phyloP scores from a whole-genome alignment of 2,329 filamentous ascomycete genomes.

The Penicillium hesseltinei region DNA sequence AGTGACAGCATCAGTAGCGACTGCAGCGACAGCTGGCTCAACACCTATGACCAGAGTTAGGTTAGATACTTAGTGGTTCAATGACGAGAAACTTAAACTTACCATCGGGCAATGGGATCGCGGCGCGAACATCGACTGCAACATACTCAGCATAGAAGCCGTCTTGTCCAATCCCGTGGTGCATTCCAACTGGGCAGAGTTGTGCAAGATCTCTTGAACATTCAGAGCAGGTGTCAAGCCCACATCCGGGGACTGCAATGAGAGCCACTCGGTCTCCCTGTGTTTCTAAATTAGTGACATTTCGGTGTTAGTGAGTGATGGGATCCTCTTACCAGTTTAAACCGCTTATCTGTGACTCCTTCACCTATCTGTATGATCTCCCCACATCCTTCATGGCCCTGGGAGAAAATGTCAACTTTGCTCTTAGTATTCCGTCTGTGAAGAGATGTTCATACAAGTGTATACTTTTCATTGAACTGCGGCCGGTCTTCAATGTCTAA shows the following conservation, averaged over 20 bases:
- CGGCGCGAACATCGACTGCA: too few species aligned
- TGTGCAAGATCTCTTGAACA: slow-evolving; percentile 39
- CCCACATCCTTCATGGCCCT: slow-evolving; percentile 1
- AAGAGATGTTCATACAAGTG: neutral
- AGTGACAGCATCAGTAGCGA: too few species aligned
- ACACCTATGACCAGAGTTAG: too few species aligned
- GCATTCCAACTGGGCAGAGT: too few species aligned
- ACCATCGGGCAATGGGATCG: too few species aligned
- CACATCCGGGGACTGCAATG: slow-evolving; percentile 22
- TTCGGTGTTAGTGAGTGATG: too few species aligned
- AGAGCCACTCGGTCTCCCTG: neutral
- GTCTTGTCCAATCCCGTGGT: too few species aligned
- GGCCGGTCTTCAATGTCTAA: neutral
- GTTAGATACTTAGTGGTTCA: too few species aligned
- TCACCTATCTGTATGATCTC: neutral
- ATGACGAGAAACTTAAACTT: too few species aligned
- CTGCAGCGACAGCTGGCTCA: too few species aligned
- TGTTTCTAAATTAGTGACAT: neutral
- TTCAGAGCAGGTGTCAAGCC: slow-evolving; percentile 33
- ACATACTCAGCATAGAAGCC: too few species aligned
- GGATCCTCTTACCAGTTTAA: neutral
- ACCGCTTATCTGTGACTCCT: neutral
- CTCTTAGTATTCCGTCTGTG: neutral
- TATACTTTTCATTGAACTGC: neutral
- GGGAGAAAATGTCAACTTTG: neutral